Conservation (phyloP, 2,329 filamentous ascomycete genomes). For the Stagonosporopsis vannaccii region DNA sequence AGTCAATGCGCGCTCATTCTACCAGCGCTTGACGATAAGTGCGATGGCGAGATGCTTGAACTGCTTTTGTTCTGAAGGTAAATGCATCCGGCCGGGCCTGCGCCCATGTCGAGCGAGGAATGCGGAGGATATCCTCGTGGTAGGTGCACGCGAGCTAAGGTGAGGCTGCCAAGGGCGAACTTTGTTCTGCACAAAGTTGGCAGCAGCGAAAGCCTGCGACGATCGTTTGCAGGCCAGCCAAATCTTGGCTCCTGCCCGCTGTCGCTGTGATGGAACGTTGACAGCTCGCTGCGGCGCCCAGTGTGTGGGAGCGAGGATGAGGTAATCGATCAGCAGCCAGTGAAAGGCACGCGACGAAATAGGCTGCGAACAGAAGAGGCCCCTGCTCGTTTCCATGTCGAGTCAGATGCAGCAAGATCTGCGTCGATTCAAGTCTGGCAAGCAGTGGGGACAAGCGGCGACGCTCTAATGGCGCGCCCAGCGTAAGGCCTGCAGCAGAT, state of each 20-base stretch:
- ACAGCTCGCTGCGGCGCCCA: slow-evolving; percentile 40
- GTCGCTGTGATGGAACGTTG: slow-evolving; percentile 38
- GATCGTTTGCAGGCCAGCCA: slow-evolving; percentile 31
- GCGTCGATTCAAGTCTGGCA: slow-evolving; percentile 32
- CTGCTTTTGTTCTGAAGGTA: slow-evolving; percentile 7
- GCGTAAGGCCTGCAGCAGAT: slow-evolving; percentile 38
- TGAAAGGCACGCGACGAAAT: slow-evolving; percentile 28
- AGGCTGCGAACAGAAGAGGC: slow-evolving; percentile 34
- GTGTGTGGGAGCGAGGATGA: slow-evolving; percentile 34
- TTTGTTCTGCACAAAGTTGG: slow-evolving; percentile 15
- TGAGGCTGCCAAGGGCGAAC: slow-evolving; percentile 24
- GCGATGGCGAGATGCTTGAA: slow-evolving; percentile 5
- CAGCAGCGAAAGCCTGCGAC: slow-evolving; percentile 23
- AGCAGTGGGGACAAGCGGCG: slow-evolving; percentile 34
- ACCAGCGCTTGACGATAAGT: neutral
- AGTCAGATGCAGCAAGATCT: slow-evolving; percentile 46
- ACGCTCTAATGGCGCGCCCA: slow-evolving; percentile 20
- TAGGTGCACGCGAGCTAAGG: slow-evolving; percentile 16
- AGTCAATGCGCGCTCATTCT: neutral
- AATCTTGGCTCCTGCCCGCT: slow-evolving; percentile 28
- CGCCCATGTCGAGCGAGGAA: slow-evolving; percentile 16
- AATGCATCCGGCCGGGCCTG: slow-evolving; percentile 18
- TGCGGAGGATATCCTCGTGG: slow-evolving; percentile 15
- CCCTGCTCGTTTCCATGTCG: slow-evolving; percentile 40
- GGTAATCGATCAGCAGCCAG: slow-evolving; percentile 28